A percentile compares a stretch with the other conserved stretches of the same genome.
Conservation (phyloP, 2,329 filamentous ascomycete species). For the Dactylellina haptotyla region DNA sequence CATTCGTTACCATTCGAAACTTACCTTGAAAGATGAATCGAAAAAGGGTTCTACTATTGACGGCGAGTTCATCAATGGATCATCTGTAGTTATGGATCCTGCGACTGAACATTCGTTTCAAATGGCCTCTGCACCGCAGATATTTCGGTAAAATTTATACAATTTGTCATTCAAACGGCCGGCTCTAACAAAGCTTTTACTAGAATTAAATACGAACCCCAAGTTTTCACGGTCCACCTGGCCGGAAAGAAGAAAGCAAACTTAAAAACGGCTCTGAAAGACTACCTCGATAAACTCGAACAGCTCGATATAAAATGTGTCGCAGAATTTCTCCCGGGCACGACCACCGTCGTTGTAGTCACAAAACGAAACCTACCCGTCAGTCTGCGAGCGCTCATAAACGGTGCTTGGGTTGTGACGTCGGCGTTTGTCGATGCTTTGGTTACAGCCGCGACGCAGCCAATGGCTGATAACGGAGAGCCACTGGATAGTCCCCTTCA, state of each 20-base stretch:
- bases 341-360: conserved; percentile 87
- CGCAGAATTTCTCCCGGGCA: conserved; percentile 73
- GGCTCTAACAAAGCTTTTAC: conserved; percentile 35
- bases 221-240: conserved; percentile 79
- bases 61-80: conserved; percentile 60
- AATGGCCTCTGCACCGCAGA: conserved; percentile 30
- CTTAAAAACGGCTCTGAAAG: conserved; percentile 71
- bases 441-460: conserved; percentile 68
- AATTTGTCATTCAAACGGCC: conserved; percentile 60
- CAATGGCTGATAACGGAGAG: conserved; percentile 64
- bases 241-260: conserved; percentile 76
- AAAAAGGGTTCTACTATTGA: conserved; percentile 86
- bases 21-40: conserved; percentile 81
- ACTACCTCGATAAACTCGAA: conserved; percentile 75
- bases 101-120: conserved; percentile 33
- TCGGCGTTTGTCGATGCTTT: conserved; percentile 78
- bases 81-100: conserved; percentile 21
- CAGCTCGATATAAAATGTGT: conserved; percentile 88
- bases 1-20: conserved; percentile 72
- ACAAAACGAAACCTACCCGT: conserved; percentile 90
- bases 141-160: conserved; percentile 23
- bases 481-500: conserved; percentile 71
- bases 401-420: conserved; percentile 80
- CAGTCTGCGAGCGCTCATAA: conserved; percentile 84
- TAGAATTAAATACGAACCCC: conserved; percentile 80